These are phyloP conservation scores for Physcomitrellopsis africana DNA, from an alignment of 225 moss, liverwort and hornwort genomes.

Conservation along the genomic window DNA sequence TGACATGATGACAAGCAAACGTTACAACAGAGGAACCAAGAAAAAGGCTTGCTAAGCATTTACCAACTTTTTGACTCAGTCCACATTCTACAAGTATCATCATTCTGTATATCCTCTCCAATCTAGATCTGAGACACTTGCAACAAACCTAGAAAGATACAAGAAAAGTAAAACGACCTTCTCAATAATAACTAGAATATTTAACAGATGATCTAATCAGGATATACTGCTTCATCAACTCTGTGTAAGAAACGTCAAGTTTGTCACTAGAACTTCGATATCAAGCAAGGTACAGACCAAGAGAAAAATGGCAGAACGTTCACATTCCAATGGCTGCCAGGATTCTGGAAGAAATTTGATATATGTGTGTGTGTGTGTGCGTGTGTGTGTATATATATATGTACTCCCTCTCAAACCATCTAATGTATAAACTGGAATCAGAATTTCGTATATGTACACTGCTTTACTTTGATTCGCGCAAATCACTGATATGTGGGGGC, in stretches of 20 bases:
- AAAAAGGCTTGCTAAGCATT: no score
- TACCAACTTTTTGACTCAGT: no score
- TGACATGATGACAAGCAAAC: no score
- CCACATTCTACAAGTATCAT: no score
- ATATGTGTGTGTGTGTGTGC: background rate
- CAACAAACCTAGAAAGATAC: no score
- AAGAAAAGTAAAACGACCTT: no score
- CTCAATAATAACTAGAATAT: no score
- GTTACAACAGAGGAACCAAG: no score
- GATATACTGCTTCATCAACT: background rate
- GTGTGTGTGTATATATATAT: no score
- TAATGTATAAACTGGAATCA: constrained; percentile 27
- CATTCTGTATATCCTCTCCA: no score
- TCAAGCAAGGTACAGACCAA: background rate
- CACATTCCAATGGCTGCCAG: constrained; percentile 13
- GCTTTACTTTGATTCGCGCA: background rate
- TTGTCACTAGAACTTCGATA: background rate
- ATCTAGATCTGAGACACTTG: no score
- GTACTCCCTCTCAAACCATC: background rate
- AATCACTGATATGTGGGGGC: constrained; percentile 65
- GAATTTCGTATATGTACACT: constrained; percentile 42
- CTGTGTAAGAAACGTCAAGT: background rate
- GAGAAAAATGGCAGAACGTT: background rate
- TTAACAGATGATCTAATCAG: background rate
- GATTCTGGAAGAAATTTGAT: background rate